These are phyloP conservation scores for Teunomyces tritomae DNA, from an alignment of 805 yeast species.

Conservation along the genomic window DNA sequence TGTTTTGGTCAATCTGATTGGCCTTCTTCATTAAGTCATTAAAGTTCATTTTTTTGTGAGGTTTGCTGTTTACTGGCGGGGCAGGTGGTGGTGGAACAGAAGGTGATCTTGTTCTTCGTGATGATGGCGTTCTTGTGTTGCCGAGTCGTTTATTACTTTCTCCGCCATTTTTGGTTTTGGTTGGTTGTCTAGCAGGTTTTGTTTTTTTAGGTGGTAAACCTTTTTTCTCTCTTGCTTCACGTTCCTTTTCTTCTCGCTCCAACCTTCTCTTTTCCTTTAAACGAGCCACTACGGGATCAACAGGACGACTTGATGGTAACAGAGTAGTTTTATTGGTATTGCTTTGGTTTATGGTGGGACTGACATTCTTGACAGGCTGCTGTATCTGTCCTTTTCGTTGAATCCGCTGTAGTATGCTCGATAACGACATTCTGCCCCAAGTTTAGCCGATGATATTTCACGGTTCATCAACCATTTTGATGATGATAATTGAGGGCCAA, in stretches of 20 bases:
- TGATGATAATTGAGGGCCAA: background rate
- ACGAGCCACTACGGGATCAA: conserved; percentile 71
- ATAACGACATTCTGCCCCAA: conserved; percentile 20
- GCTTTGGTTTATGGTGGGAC: background rate
- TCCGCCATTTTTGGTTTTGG: conserved; percentile 1
- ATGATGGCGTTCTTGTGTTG: conserved; percentile 5
- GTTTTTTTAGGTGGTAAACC: conserved; percentile 28
- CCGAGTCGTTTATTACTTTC: background rate
- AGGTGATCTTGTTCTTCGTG: conserved; percentile 6
- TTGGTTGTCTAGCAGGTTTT: conserved; percentile 9
- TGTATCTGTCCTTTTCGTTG: conserved; percentile 29
- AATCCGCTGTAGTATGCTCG: conserved; percentile 29
- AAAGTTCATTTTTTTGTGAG: conserved; percentile 52
- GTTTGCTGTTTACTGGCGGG: conserved; percentile 1
- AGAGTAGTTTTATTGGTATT: background rate
- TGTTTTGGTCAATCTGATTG: conserved; percentile 49
- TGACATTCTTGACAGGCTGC: background rate
- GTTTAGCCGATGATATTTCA: background rate
- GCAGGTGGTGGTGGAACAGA: background rate
- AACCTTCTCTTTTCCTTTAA: conserved; percentile 63
- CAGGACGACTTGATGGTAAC: conserved; percentile 19
- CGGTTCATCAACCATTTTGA: background rate
- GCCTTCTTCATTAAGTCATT: conserved; percentile 72
- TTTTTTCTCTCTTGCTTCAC: conserved; percentile 31
- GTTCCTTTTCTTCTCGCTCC: conserved; percentile 47